phyloP scores from a whole-genome alignment of 2,329 filamentous ascomycete species.

The Aspergillus sp. region DNA sequence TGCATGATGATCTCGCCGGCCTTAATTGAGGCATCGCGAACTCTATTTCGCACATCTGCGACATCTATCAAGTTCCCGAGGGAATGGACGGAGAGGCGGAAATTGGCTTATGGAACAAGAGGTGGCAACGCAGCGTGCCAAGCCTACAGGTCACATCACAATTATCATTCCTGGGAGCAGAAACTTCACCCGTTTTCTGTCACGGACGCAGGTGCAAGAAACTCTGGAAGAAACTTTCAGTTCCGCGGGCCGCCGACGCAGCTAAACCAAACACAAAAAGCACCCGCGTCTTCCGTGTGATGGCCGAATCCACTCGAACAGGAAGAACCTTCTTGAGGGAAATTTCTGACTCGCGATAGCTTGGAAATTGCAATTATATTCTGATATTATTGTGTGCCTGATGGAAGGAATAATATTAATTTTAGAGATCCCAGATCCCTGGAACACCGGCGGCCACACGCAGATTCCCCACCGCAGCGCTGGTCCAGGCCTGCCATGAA shows the following conservation, averaged over 20 bases:
- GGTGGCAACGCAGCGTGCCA: conserved; percentile 3
- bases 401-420: too few relatives aligned
- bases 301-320: background rate
- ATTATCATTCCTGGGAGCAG: background rate
- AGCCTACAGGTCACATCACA: background rate
- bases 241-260: background rate
- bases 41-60: background rate
- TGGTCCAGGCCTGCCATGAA: conserved; percentile 10
- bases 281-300: background rate
- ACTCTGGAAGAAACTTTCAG: background rate
- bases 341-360: background rate
- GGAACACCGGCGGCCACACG: conserved; percentile 20
- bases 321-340: background rate
- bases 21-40: background rate
- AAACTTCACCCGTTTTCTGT: background rate
- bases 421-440: conserved; percentile 13
- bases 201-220: conserved; percentile 2
- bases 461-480: conserved; percentile 10
- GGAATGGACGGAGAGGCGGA: background rate
- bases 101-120: background rate
- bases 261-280: background rate
- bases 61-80: background rate
- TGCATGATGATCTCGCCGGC: background rate
- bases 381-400: too few relatives aligned
- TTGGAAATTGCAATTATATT: background rate